A percentile compares a stretch with the other conserved stretches of the same genome.
These are phyloP conservation scores for Aspergillus aculeatinus DNA, from an alignment of 2,329 filamentous ascomycete species.

Conservation along the genomic window DNA sequence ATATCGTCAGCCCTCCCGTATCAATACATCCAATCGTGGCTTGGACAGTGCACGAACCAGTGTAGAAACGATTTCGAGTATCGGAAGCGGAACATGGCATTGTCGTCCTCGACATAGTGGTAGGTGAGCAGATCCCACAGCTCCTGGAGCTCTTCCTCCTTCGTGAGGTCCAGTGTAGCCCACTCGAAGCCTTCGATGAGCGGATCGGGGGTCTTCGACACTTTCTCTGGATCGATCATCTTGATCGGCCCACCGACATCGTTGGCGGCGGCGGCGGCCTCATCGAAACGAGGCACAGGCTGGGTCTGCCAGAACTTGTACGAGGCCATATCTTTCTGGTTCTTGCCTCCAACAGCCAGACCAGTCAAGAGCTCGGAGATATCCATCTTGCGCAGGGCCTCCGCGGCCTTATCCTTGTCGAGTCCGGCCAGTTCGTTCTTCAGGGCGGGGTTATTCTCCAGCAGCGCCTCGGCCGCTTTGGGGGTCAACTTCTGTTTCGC, in stretches of 20 bases:
- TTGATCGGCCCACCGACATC: slow-evolving; percentile 80
- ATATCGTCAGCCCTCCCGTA: neutral
- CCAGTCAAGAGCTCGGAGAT: slow-evolving; percentile 51
- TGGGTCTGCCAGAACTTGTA: slow-evolving; percentile 99
- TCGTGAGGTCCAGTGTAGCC: slow-evolving; percentile 82
- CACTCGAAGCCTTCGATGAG: slow-evolving; percentile 88
- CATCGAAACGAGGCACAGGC: slow-evolving; percentile 78
- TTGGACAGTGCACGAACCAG: slow-evolving; percentile 58
- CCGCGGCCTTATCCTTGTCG: slow-evolving; percentile 58
- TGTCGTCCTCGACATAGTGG: slow-evolving; percentile 96
- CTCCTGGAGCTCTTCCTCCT: slow-evolving; percentile 77
- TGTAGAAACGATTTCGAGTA: slow-evolving; percentile 86
- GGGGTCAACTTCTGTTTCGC: slow-evolving; percentile 35
- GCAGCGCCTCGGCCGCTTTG: slow-evolving; percentile 40
- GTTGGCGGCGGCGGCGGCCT: slow-evolving; percentile 46
- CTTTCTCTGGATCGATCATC: slow-evolving; percentile 72
- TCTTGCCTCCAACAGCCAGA: slow-evolving; percentile 73
- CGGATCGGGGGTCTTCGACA: slow-evolving; percentile 72
- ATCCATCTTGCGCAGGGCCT: slow-evolving; percentile 52
- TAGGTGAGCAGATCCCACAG: slow-evolving; percentile 87
- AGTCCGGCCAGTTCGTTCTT: slow-evolving; percentile 72
- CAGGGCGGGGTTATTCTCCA: slow-evolving; percentile 60
- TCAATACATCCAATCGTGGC: neutral
- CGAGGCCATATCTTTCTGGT: slow-evolving; percentile 90
- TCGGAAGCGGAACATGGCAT: slow-evolving; percentile 96